Evolutionary conservation across 768 basidiomycete species (phyloP).

Genomic region (Boletus tylopilopsis): DNA sequence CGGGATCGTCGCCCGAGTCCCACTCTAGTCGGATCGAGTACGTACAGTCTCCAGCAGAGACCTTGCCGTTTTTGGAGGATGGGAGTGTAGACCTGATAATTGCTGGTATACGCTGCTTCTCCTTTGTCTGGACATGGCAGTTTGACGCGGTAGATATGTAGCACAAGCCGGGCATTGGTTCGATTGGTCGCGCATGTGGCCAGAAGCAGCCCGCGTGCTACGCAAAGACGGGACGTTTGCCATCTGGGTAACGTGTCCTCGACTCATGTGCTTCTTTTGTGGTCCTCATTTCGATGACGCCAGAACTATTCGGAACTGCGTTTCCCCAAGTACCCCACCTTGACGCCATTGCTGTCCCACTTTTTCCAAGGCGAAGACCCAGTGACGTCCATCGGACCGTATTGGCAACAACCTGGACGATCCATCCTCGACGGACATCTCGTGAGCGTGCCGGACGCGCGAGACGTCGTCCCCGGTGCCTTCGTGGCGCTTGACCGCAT

Average conservation of each 20-base stretch:
- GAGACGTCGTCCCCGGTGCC: conserved; percentile 25
- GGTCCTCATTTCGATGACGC: too few species aligned
- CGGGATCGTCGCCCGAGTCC: background rate
- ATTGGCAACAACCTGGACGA: conserved; percentile 81
- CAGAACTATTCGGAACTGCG: conserved; percentile 71
- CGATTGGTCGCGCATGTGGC: conserved; percentile 68
- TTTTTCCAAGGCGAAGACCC: conserved; percentile 62
- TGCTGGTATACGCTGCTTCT: conserved; percentile 42
- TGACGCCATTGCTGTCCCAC: conserved; percentile 54
- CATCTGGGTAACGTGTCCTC: conserved; percentile 55
- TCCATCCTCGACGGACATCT: conserved; percentile 70
- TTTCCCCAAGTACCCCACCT: conserved; percentile 54
- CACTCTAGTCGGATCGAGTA: conserved; percentile 26
- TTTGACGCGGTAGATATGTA: conserved; percentile 19
- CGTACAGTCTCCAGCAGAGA: conserved; percentile 48
- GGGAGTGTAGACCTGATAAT: conserved; percentile 65
- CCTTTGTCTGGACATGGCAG: too few species aligned
- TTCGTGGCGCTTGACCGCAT: conserved; percentile 46
- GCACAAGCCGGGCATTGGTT: conserved; percentile 88
- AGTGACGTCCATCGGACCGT: conserved; percentile 54
- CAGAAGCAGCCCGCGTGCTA: conserved; percentile 58
- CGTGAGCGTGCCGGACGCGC: conserved; percentile 60
- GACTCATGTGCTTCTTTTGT: too few species aligned
- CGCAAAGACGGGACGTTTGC: conserved; percentile 61
- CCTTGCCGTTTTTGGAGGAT: conserved; percentile 45